phyloP scores from a whole-genome alignment of 352 stramenopile genomes.

The Phytophthora brassicae region DNA sequence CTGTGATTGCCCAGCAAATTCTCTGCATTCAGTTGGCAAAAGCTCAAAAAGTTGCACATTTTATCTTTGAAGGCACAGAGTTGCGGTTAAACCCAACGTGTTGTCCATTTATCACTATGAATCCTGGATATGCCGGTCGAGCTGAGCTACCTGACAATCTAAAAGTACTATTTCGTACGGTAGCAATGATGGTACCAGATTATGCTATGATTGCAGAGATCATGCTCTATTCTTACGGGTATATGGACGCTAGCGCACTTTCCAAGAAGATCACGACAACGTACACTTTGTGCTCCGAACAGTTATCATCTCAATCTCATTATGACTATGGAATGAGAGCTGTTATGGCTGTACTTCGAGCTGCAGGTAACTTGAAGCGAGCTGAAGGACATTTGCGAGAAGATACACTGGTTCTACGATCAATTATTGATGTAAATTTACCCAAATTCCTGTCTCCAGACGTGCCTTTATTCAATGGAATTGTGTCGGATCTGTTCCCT shows the following conservation, averaged over 20 bases:
- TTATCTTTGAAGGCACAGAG: slow-evolving; percentile 91
- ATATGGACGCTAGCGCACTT: slow-evolving; percentile 87
- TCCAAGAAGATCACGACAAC: slow-evolving; percentile 95
- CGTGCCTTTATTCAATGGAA: slow-evolving; percentile 93
- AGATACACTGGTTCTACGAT: slow-evolving; percentile 88
- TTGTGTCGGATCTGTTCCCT: slow-evolving; percentile 93
- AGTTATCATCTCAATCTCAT: slow-evolving; percentile 93
- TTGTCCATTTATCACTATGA: slow-evolving; percentile 95
- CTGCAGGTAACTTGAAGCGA: slow-evolving; percentile 91
- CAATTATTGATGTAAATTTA: slow-evolving; percentile 95
- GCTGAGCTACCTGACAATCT: slow-evolving; percentile 92
- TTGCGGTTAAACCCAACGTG: slow-evolving; percentile 89
- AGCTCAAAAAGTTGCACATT: slow-evolving; percentile 71
- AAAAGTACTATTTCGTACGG: slow-evolving; percentile 91
- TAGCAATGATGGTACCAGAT: slow-evolving; percentile 94
- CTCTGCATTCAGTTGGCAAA: slow-evolving; percentile 91
- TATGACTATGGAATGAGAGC: slow-evolving; percentile 97
- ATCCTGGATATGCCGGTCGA: slow-evolving; percentile 88
- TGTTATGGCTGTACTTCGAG: slow-evolving; percentile 93
- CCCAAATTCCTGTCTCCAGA: slow-evolving; percentile 94
- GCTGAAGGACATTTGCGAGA: slow-evolving; percentile 80
- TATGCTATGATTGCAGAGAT: slow-evolving; percentile 95
- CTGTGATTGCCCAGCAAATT: slow-evolving; percentile 93
- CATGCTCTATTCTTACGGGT: slow-evolving; percentile 94
- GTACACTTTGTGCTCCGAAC: slow-evolving; percentile 93